Evolutionary conservation across 2,329 filamentous ascomycete genomes (phyloP), one percentile per base, ranked within the genome.

Genomic region (Exophiala sp.): DNA sequence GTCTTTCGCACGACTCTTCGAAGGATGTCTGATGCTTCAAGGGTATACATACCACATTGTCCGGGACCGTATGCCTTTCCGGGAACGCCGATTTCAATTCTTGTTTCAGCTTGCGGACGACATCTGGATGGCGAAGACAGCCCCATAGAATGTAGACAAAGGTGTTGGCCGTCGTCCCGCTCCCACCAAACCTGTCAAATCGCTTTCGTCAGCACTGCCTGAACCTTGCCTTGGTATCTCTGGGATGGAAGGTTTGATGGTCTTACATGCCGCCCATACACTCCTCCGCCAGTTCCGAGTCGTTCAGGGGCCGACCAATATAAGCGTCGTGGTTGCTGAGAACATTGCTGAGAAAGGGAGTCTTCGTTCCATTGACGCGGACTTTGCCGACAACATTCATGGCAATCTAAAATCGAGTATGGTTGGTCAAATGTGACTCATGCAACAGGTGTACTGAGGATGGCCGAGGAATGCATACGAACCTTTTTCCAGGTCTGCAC

Each of bases 131-230:
- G 14, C 32, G 41, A 5, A 46, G 34, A 42, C 47, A 40, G 24
- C 29, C 52, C 38, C 41, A 50, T 3, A 50, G 21, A n/a, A 55
- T 21, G 34, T 50, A 55, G 14, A 55, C 18, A 18, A 55, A 51
- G n/a, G 52, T 55, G 52, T 55, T 55, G 11, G 52, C 52, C 21
- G 52, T 55, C 12, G 47, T 55, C 4, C 52, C 52, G 35, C 52
- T 50, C n/a, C 52, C 52, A 4, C 47, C 52, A 29, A 55, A 55
- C 46, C 46, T 49, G 6, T 29, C 8, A 8, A 11, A 29, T 40
- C 16, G 2, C 11, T 40, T n/a, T 40, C 35, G 5, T 14, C n/a
- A 32, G 16, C 20, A 32, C 36, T 34, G 36, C 11, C 2, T 14
- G 5, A 38, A 38, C 5, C 9, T 46, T 34, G 21, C 34, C 33